Base-by-base conservation (phyloP, 192 early-diverging fungal genomes). In the Pilaira anomala region DNA sequence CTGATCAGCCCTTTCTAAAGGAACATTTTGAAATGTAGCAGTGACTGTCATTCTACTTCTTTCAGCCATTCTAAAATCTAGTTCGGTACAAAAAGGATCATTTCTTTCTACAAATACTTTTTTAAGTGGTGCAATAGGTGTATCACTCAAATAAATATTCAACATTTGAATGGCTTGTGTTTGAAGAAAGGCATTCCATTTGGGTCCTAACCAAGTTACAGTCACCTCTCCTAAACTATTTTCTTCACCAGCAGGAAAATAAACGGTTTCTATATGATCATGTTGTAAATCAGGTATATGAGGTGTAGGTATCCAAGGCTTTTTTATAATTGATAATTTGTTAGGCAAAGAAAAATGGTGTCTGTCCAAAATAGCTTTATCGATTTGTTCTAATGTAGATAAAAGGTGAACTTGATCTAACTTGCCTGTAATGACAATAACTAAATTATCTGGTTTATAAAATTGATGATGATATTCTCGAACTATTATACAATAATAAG, bases 401-500 rank as follows among this genome's bases (percentile, higher is more conserved):
- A 85, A 44, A 2, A 85, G 63, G 28, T 77, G 68, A n/a, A 36
- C 45, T 45, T 78, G 75, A 14, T 71, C 68, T 11, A 85, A 16
- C 18, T 76, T 72, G 44, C 83, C 83, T 16, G 79, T 79, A 45
- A 85, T 67, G 25, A 85, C 72, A 18, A 85, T 65, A 62, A 81
- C 81, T 48, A 85, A 68, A 48, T 82, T 85, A 52, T 85, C 83
- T 13, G 83, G 81, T 48, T 77, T 76, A 66, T 85, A 85, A 71
- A 77, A 85, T 26, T 76, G 71, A 40, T 52, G 60, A 51, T 85
- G 83, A 50, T 85, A 80, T 21, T 66, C 39, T 25, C 65, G 56
- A 51, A 67, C 58, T 60, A 39, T 1, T 2, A 39, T 11, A 11
- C 14, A 2, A 46, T 41, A 13, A 49, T 33, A 29, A 44, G n/a